These are phyloP conservation scores for Artemisia tridentata DNA, from an alignment of 129 eudicot genomes.

Conservation along the genomic window DNA sequence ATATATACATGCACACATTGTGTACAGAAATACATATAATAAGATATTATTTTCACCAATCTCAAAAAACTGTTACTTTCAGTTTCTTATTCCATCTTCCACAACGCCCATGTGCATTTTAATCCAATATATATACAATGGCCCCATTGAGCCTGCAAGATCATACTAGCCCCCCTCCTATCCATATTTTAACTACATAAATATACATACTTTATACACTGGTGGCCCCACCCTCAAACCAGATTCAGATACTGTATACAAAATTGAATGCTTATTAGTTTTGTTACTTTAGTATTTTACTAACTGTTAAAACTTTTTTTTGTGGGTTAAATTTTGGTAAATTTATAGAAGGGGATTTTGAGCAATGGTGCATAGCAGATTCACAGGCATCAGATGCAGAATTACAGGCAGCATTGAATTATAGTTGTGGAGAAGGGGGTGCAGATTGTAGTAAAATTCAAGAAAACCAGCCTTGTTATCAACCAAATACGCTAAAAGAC, in stretches of 20 bases:
- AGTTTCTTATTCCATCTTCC: constrained; percentile 37
- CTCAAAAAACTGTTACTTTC: constrained; percentile 29
- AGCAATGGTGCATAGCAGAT: constrained; percentile 81
- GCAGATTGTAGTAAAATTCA: constrained; percentile 68
- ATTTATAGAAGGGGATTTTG: constrained; percentile 41
- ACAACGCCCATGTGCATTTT: constrained; percentile 35
- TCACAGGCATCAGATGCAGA: constrained; percentile 66
- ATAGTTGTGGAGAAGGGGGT: constrained; percentile 71
- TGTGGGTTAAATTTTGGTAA: constrained; percentile 4
- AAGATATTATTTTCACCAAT: constrained; percentile 23
- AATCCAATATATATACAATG: constrained; percentile 22
- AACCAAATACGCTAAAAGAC: constrained; percentile 58
- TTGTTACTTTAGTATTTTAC: neutral
- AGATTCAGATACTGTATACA: constrained; percentile 19
- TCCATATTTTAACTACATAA: neutral
- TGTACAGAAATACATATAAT: constrained; percentile 11
- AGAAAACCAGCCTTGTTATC: constrained; percentile 61
- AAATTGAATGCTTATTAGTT: constrained; percentile 4
- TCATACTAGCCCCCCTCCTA: constrained; percentile 16
- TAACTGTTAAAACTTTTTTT: neutral
- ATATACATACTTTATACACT: neutral
- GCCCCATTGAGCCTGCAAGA: constrained; percentile 22
- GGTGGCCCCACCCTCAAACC: constrained; percentile 19
- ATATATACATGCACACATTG: neutral
- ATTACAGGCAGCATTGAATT: constrained; percentile 57